phyloP scores from a whole-genome alignment of 2,329 filamentous ascomycete species.

The Diaporthe citriasiana region DNA sequence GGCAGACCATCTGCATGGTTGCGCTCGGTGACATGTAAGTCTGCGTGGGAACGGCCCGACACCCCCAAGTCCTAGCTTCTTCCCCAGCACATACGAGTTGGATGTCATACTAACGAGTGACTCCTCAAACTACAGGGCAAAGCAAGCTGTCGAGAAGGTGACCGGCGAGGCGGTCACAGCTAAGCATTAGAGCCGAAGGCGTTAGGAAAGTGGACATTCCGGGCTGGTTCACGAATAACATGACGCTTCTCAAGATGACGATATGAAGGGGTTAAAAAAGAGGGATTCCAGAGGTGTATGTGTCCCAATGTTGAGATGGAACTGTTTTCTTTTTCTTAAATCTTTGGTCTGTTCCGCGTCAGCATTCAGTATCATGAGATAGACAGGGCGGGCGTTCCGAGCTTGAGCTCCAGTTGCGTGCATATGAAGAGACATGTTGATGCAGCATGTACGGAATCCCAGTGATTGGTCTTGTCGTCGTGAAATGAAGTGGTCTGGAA shows the following conservation, averaged over 20 bases:
- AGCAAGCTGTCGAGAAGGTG: constrained; percentile 76
- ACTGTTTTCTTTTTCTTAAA: background rate
- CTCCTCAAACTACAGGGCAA: constrained; percentile 64
- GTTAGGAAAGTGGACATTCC: constrained; percentile 36
- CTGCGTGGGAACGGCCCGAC: constrained; percentile 25
- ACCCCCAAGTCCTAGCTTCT: constrained; percentile 38
- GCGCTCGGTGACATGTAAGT: constrained; percentile 97
- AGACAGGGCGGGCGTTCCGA: constrained; percentile 31
- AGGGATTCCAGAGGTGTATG: background rate
- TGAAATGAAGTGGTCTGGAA: background rate
- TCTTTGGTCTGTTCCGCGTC: constrained; percentile 6
- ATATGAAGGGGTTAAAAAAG: background rate
- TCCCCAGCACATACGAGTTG: background rate
- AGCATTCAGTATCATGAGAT: constrained; percentile 32
- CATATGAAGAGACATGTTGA: constrained; percentile 17
- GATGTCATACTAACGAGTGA: background rate
- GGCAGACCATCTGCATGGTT: constrained; percentile 99
- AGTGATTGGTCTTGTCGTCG: background rate
- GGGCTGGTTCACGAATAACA: constrained; percentile 5
- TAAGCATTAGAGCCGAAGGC: constrained; percentile 72
- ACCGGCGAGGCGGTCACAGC: constrained; percentile 75
- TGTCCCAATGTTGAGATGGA: background rate
- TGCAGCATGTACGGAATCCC: background rate
- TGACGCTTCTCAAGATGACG: constrained; percentile 11
- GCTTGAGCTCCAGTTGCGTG: constrained; percentile 22